Evolutionary conservation across 306 rosid genomes (phyloP), one percentile per base, ranked within the genome.

Genomic region (Senna tora): DNA sequence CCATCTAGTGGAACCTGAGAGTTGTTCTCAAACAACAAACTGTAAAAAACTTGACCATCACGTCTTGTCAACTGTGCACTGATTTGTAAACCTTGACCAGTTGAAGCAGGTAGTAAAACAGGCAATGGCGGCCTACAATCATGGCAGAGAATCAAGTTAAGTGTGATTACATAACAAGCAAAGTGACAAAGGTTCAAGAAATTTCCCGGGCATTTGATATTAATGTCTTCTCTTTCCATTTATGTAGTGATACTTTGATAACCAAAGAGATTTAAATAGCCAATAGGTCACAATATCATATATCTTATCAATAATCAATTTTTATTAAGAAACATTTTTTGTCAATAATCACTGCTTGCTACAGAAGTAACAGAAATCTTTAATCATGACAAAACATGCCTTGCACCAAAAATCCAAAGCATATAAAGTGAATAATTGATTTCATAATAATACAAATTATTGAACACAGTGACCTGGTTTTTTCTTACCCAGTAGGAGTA

Each of bases 1-100:
- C 99, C 97, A 69, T 94, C 97, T 38, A 94, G 89, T 67, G 92
- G 85, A 80, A 61, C 66, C 82, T 91, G 96, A 36, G 97, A 50
- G 79, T 84, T 85, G 88, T 94, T 94, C 80, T 94, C 97, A 21
- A 91, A 91, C 84, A 85, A 78, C 82, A 89, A 19, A 79, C 85
- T 88, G 83, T 94, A 94, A 79, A 88, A 94, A 61, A 91, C 49
- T 89, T 94, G 96, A 64, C 92, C 96, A 71, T 91, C 97, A 71
- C 79, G 74, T 43, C 84, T 77, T 43, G 86, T 85, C 77, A 94
- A 72, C 84, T 91, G 93, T 73, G 96, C 99, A 85, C 97, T 94
- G 86, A 94, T 84, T 89, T 94, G 99, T 72, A 94, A 85, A 72
- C 97, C 99, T 79, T 91, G 96, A 75, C 96, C 97, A 53, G 96